Conservation (phyloP, 2,329 filamentous ascomycete species). For the Curvularia lunata region DNA sequence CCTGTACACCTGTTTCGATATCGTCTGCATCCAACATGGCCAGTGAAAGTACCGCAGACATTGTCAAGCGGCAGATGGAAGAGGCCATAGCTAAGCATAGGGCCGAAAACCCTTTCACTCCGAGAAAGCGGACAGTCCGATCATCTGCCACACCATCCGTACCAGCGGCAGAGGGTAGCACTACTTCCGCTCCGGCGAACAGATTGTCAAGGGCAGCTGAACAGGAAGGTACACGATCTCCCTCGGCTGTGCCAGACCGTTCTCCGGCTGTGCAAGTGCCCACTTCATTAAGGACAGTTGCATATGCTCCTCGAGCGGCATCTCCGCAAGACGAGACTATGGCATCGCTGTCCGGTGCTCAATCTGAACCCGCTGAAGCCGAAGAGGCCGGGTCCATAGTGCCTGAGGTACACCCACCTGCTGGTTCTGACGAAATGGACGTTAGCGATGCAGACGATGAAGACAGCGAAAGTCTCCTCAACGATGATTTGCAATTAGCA, state of each 20-base stretch:
- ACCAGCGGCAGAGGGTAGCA: not conserved
- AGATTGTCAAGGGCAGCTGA: constrained; percentile 9
- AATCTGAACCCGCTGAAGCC: constrained; percentile 9
- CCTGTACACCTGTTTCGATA: constrained; percentile 21
- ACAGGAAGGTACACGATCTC: constrained; percentile 41
- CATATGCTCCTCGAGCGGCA: constrained; percentile 20
- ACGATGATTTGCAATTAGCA: constrained; percentile 40
- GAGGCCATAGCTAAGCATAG: constrained; percentile 17
- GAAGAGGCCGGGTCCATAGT: constrained; percentile 8
- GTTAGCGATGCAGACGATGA: constrained; percentile 30
- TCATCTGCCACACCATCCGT: constrained; percentile 10
- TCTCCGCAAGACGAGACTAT: constrained; percentile 6
- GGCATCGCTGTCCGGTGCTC: not conserved
- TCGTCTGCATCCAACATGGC: constrained; percentile 28
- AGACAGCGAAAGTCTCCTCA: constrained; percentile 28
- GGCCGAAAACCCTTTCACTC: constrained; percentile 22
- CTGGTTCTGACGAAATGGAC: constrained; percentile 23
- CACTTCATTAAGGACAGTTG: constrained; percentile 38
- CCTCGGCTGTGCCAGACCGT: constrained; percentile 44
- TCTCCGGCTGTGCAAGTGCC: constrained; percentile 30
- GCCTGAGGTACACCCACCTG: constrained; percentile 1
- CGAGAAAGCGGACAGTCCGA: constrained; percentile 9
- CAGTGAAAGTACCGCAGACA: constrained; percentile 13
- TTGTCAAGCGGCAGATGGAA: constrained; percentile 14
- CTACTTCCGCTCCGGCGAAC: constrained; percentile 3